Percentiles rank a stretch among this genome's conserved stretches.
phyloP scores from a whole-genome alignment of 805 yeast species.

The Kodamaea nitidulidarum region DNA sequence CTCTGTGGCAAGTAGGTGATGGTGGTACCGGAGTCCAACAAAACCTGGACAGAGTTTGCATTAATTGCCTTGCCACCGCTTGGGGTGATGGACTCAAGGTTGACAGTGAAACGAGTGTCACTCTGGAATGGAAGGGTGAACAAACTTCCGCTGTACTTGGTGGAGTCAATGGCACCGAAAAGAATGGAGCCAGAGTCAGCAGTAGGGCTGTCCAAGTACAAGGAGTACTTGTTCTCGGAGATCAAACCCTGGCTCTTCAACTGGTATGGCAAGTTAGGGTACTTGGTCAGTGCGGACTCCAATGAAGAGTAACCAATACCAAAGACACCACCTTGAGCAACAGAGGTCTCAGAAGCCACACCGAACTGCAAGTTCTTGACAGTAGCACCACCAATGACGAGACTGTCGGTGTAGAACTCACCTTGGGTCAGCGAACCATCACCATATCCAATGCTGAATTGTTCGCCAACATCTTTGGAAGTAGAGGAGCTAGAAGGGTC shows the following conservation, averaged over 20 bases:
- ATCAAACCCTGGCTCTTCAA: constrained; percentile 58
- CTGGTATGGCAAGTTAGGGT: constrained; percentile 64
- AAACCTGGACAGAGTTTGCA: constrained; percentile 3
- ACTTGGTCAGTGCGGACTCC: constrained; percentile 22
- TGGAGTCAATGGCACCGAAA: constrained; percentile 70
- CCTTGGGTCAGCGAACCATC: constrained; percentile 8
- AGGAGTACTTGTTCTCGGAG: constrained; percentile 53
- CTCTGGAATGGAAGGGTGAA: constrained; percentile 20
- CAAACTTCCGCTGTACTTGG: constrained; percentile 52
- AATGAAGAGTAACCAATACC: constrained; percentile 10
- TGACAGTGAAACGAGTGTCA: constrained; percentile 3
- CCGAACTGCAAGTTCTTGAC: constrained; percentile 11
- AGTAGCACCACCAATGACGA: constrained; percentile 10
- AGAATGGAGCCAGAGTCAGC: constrained; percentile 49
- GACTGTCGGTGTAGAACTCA: constrained; percentile 8
- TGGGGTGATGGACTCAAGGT: constrained; percentile 4
- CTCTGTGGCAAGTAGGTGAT: constrained; percentile 7
- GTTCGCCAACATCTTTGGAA: constrained; percentile 2
- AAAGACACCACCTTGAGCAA: constrained; percentile 11
- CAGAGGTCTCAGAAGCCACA: constrained; percentile 8
- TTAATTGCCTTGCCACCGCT: not conserved
- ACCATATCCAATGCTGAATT: constrained; percentile 6
- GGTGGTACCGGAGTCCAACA: constrained; percentile 12
- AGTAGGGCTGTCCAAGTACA: constrained; percentile 44
- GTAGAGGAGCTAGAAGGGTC: constrained; percentile 11